Conservation (phyloP, 805 yeast genomes). For the Myxozyma lipomycoides region DNA sequence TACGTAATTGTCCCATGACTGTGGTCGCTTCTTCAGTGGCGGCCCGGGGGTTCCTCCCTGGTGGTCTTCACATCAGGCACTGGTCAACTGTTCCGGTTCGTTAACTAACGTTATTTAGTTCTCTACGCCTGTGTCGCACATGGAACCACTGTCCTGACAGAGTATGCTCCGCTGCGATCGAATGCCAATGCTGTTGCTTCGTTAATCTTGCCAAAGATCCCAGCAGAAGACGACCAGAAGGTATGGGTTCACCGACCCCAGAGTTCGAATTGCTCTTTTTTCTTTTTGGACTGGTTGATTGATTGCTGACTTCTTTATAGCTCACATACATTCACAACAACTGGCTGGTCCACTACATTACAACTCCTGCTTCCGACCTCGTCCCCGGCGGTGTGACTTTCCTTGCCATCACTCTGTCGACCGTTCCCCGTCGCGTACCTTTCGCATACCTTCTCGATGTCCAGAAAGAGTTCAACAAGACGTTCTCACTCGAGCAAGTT, state of each 20-base stretch:
- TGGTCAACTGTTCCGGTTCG: neutral
- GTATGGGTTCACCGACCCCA: conserved; percentile 9
- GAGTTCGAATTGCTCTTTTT: neutral
- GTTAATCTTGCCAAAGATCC: conserved; percentile 28
- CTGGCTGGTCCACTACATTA: conserved; percentile 35
- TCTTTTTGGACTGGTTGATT: neutral
- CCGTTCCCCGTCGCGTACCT: conserved; percentile 31
- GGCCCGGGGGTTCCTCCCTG: neutral
- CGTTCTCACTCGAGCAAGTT: conserved; percentile 21
- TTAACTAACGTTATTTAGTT: conserved; percentile 6
- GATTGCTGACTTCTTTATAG: conserved; percentile 6
- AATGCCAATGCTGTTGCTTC: conserved; percentile 42
- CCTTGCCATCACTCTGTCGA: conserved; percentile 30
- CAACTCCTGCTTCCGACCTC: conserved; percentile 28
- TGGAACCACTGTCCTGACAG: conserved; percentile 46
- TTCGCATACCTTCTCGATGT: conserved; percentile 30
- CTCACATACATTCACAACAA: conserved; percentile 35
- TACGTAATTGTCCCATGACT: conserved; percentile 1
- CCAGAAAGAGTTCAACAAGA: conserved; percentile 24
- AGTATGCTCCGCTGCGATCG: conserved; percentile 50
- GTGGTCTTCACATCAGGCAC: neutral
- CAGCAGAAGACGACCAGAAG: conserved; percentile 32
- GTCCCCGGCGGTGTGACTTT: conserved; percentile 34
- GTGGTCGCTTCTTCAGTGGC: neutral
- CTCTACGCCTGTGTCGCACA: conserved; percentile 31